These are phyloP conservation scores for Tolypocladium amazonense DNA, from an alignment of 2,329 filamentous ascomycete genomes.

Conservation along the genomic window DNA sequence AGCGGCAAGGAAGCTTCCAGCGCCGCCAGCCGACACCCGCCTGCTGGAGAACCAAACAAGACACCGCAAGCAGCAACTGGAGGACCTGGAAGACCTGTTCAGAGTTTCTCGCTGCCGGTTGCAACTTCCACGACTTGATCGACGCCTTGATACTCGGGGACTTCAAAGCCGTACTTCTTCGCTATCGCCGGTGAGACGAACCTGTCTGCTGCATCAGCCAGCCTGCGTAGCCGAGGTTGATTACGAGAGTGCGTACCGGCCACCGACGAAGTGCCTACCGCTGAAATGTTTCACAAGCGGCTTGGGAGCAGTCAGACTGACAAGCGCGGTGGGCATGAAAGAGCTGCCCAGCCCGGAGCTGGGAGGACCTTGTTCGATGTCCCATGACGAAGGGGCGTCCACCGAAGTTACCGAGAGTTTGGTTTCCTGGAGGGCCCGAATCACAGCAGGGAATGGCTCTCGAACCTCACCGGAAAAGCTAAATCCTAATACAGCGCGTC, in stretches of 20 bases:
- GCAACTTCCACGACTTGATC: constrained; percentile 81
- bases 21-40: background rate
- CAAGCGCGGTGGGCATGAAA: constrained; percentile 70
- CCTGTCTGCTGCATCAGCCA: constrained; percentile 27
- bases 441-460: constrained; percentile 81
- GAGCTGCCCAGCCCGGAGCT: constrained; percentile 62
- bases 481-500: constrained; percentile 49
- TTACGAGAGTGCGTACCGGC: constrained; percentile 43
- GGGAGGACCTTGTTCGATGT: constrained; percentile 80
- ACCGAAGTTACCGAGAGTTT: constrained; percentile 73
- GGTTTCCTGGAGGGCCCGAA: constrained; percentile 63
- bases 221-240: background rate
- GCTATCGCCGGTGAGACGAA: constrained; percentile 73
- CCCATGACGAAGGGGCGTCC: constrained; percentile 90
- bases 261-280: constrained; percentile 86
- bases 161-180: constrained; percentile 74
- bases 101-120: constrained; percentile 41
- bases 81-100: constrained; percentile 7
- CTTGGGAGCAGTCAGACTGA: constrained; percentile 90
- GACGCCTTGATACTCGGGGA: constrained; percentile 73
- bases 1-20: background rate
- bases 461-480: constrained; percentile 86
- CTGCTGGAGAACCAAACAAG: background rate
- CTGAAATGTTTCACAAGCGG: constrained; percentile 74
- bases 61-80: background rate